These are phyloP conservation scores for Phaeosphaeriaceae sp. DNA, from an alignment of 2,329 filamentous ascomycete species.

Conservation along the genomic window DNA sequence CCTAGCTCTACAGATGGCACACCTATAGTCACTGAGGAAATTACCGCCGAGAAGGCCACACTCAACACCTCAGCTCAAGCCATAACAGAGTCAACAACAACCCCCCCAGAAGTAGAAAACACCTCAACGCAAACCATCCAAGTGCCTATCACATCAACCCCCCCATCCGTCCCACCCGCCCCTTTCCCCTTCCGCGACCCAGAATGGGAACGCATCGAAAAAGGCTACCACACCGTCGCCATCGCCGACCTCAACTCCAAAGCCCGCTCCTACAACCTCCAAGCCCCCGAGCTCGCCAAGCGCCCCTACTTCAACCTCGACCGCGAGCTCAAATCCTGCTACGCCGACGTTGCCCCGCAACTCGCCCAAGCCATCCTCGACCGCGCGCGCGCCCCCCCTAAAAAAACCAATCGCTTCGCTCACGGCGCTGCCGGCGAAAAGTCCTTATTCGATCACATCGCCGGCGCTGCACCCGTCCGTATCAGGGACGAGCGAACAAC, in stretches of 20 bases:
- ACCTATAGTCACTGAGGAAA: slow-evolving; percentile 35
- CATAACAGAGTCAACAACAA: not conserved
- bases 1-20: slow-evolving; percentile 5
- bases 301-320: slow-evolving; percentile 89
- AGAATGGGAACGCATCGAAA: slow-evolving; percentile 75
- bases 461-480: slow-evolving; percentile 55
- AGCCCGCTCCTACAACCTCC: slow-evolving; percentile 89
- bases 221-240: slow-evolving; percentile 75
- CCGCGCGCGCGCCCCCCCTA: slow-evolving; percentile 61
- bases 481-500: slow-evolving; percentile 77
- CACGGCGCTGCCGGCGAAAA: slow-evolving; percentile 49
- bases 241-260: slow-evolving; percentile 79
- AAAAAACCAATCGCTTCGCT: slow-evolving; percentile 43
- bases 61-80: slow-evolving; percentile 15
- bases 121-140: slow-evolving; percentile 22
- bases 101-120: slow-evolving; percentile 1
- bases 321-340: slow-evolving; percentile 81
- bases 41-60: slow-evolving; percentile 27
- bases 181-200: slow-evolving; percentile 75
- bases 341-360: slow-evolving; percentile 81
- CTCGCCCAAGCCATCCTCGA: slow-evolving; percentile 75
- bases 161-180: slow-evolving; percentile 45
- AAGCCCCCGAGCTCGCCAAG: slow-evolving; percentile 89
- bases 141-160: slow-evolving; percentile 10
- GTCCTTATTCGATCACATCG: slow-evolving; percentile 69